Evolutionary conservation across 2,329 filamentous ascomycete species (phyloP).

Genomic region (Chrysoporthe austroafricana): DNA sequence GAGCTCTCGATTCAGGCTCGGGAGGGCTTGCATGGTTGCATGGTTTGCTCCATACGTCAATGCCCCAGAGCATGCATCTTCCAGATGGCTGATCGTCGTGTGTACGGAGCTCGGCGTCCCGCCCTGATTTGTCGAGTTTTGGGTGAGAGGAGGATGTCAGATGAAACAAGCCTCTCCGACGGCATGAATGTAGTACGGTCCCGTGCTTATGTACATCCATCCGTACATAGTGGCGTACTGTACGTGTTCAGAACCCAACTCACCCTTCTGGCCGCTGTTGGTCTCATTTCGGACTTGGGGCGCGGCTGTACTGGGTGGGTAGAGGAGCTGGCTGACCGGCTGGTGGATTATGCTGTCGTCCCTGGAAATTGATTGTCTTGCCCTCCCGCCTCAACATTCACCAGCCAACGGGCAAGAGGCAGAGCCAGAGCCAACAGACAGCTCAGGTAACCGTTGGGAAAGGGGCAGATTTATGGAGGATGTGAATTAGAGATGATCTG

Average conservation of each 20-base stretch:
- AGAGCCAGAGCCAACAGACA: not conserved
- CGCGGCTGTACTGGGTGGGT: not conserved
- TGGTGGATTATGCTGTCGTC: too few species aligned
- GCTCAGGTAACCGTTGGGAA: not conserved
- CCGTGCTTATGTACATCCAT: constrained; percentile 1
- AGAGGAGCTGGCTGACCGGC: not conserved
- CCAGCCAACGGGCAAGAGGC: too few species aligned
- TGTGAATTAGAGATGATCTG: constrained; percentile 19
- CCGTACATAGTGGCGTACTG: not conserved
- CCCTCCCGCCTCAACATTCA: too few species aligned
- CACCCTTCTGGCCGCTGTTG: not conserved
- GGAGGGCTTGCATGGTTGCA: too few species aligned
- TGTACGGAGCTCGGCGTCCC: too few species aligned
- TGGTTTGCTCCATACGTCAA: too few species aligned
- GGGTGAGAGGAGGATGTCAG: not conserved
- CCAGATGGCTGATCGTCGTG: not conserved
- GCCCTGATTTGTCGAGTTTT: not conserved
- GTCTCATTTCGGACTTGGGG: not conserved
- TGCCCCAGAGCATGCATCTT: not conserved
- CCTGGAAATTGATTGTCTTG: too few species aligned
- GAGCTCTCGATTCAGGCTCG: too few species aligned
- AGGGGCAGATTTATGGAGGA: constrained; percentile 4
- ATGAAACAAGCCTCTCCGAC: constrained; percentile 13
- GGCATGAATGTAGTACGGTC: constrained; percentile 3
- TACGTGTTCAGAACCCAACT: not conserved